Evolutionary conservation across 371 early-diverging fungal genomes (phyloP).

Genomic region (Batrachochytrium dendrobatidis): DNA sequence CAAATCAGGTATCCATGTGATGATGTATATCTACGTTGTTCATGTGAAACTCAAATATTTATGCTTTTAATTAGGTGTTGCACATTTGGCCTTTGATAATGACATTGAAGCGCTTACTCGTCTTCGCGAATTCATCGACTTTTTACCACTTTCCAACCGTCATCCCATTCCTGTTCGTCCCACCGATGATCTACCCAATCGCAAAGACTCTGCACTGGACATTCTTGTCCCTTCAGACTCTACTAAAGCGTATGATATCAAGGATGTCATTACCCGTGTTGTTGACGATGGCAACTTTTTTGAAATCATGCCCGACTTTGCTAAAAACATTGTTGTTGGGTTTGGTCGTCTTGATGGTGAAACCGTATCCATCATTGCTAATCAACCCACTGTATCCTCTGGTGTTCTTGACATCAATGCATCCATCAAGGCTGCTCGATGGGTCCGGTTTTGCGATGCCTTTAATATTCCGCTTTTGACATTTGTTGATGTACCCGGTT

Average conservation of each 20-base stretch:
- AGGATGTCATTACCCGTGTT: conserved; percentile 75
- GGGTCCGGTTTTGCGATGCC: conserved; percentile 94
- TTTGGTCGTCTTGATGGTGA: conserved; percentile 83
- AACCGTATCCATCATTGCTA: conserved; percentile 90
- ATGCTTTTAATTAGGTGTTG: conserved; percentile 54
- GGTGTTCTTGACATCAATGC: conserved; percentile 95
- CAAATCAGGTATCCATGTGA: conserved; percentile 46
- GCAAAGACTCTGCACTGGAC: conserved; percentile 77
- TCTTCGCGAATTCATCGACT: conserved; percentile 82
- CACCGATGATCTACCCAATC: conserved; percentile 61
- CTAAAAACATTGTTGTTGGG: conserved; percentile 88
- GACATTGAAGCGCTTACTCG: conserved; percentile 84
- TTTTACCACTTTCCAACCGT: conserved; percentile 79
- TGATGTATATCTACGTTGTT: not conserved
- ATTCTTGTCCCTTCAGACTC: conserved; percentile 83
- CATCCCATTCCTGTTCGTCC: conserved; percentile 58
- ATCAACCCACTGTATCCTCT: conserved; percentile 91
- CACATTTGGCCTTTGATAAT: conserved; percentile 86
- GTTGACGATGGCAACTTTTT: conserved; percentile 83
- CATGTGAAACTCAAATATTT: not conserved
- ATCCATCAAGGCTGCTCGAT: conserved; percentile 92
- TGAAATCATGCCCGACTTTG: conserved; percentile 89
- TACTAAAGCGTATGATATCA: conserved; percentile 93
- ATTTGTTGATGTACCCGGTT: conserved; percentile 97
- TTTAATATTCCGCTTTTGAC: conserved; percentile 92